A percentile compares a stretch with the other conserved stretches of the same genome.
These are phyloP conservation scores for Phytophthora sp. DNA, from an alignment of 352 stramenopile genomes.

Conservation along the genomic window DNA sequence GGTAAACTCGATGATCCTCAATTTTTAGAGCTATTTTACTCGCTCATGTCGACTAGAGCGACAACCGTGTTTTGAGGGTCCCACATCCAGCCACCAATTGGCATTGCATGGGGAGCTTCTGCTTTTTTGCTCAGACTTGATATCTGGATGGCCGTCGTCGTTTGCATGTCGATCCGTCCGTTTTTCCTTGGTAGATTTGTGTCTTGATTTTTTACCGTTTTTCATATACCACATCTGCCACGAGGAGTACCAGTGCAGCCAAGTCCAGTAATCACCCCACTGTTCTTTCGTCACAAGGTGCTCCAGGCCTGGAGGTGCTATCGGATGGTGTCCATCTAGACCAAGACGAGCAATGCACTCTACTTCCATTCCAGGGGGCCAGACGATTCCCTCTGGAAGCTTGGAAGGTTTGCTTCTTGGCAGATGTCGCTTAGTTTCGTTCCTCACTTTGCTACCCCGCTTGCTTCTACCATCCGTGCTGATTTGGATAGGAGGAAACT, in stretches of 20 bases:
- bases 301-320: conserved; percentile 55
- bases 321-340: conserved; percentile 34
- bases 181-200: conserved; percentile 16
- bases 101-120: conserved; percentile 4
- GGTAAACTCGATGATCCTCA: no score
- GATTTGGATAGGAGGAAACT: conserved; percentile 4
- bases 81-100: conserved; percentile 36
- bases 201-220: conserved; percentile 37
- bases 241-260: conserved; percentile 73
- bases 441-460: neutral
- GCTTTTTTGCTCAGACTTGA: neutral
- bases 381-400: conserved; percentile 36
- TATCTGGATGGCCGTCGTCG: neutral
- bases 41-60: conserved; percentile 12
- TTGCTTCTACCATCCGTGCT: neutral
- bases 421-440: neutral
- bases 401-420: neutral
- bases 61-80: conserved; percentile 1
- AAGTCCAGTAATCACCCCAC: conserved; percentile 65
- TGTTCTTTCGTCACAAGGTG: conserved; percentile 60
- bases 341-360: conserved; percentile 33
- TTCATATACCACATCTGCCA: conserved; percentile 74
- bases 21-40: no score
- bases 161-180: neutral
- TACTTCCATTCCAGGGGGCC: conserved; percentile 59